phyloP scores from a whole-genome alignment of 768 basidiomycete species.

The Gyrodon lividus region DNA sequence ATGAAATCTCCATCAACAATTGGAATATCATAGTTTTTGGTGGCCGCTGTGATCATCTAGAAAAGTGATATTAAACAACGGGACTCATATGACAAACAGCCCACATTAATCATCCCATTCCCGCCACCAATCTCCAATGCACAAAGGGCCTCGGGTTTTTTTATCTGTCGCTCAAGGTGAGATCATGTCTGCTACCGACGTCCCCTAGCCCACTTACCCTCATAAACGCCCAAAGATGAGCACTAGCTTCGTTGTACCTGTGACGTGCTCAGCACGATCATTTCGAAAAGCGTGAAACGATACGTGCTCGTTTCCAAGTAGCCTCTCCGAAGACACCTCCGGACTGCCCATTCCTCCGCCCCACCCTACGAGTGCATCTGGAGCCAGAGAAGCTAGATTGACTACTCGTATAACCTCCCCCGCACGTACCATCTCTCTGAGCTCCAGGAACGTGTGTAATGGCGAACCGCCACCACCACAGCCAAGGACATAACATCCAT shows the following conservation, averaged over 20 bases:
- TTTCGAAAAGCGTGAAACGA: not conserved
- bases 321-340: conserved; percentile 37
- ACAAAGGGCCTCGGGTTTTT: conserved; percentile 36
- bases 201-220: conserved; percentile 16
- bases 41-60: conserved; percentile 37
- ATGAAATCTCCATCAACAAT: conserved; percentile 47
- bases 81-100: conserved; percentile 9
- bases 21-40: conserved; percentile 37
- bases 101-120: conserved; percentile 44
- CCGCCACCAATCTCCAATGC: conserved; percentile 43
- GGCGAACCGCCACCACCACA: conserved; percentile 65
- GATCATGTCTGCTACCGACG: not conserved
- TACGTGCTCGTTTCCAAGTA: conserved; percentile 37
- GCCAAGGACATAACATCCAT: conserved; percentile 62
- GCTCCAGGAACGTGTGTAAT: conserved; percentile 48
- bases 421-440: conserved; percentile 50
- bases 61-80: conserved; percentile 8
- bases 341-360: conserved; percentile 46
- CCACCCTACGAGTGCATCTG: conserved; percentile 42
- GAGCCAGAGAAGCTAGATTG: conserved; percentile 41
- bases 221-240: conserved; percentile 28
- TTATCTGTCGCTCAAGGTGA: conserved; percentile 21
- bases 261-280: not conserved
- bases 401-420: conserved; percentile 47
- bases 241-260: conserved; percentile 36